phyloP scores from a whole-genome alignment of 768 basidiomycete species.

The Termitomyces eurrhizus region DNA sequence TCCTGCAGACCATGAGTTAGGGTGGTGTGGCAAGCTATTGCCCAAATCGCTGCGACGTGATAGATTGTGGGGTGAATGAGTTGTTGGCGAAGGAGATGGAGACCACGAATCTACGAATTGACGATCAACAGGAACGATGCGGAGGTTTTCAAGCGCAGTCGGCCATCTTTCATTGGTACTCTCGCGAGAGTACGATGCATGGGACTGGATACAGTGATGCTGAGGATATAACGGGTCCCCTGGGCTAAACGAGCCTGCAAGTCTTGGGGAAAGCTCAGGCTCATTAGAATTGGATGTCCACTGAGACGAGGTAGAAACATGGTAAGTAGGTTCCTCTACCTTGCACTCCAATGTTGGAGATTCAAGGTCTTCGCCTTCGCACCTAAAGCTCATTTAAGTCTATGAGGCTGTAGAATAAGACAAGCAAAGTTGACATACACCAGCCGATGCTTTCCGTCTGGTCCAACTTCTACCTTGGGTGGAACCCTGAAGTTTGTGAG shows the following conservation, averaged over 20 bases:
- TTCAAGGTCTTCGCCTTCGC: conserved; percentile 37
- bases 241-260: conserved; percentile 30
- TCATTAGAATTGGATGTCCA: conserved; percentile 28
- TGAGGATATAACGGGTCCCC: conserved; percentile 28
- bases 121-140: conserved; percentile 21
- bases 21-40: conserved; percentile 18
- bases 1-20: conserved; percentile 34
- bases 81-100: conserved; percentile 21
- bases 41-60: conserved; percentile 30
- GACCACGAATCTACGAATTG: conserved; percentile 22
- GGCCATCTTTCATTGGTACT: conserved; percentile 27
- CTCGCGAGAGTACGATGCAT: conserved; percentile 25
- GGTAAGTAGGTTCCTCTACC: conserved; percentile 41
- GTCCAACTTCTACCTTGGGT: conserved; percentile 71
- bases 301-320: conserved; percentile 25
- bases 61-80: conserved; percentile 21
- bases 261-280: conserved; percentile 27
- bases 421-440: conserved; percentile 40
- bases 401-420: not conserved
- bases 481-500: conserved; percentile 82
- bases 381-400: not conserved
- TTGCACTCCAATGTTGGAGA: conserved; percentile 37
- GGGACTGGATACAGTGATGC: conserved; percentile 20
- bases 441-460: conserved; percentile 63
- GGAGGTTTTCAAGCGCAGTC: conserved; percentile 23